Evolutionary conservation across 2,329 filamentous ascomycete species (phyloP).

Genomic region (Furcasterigmium sp.): DNA sequence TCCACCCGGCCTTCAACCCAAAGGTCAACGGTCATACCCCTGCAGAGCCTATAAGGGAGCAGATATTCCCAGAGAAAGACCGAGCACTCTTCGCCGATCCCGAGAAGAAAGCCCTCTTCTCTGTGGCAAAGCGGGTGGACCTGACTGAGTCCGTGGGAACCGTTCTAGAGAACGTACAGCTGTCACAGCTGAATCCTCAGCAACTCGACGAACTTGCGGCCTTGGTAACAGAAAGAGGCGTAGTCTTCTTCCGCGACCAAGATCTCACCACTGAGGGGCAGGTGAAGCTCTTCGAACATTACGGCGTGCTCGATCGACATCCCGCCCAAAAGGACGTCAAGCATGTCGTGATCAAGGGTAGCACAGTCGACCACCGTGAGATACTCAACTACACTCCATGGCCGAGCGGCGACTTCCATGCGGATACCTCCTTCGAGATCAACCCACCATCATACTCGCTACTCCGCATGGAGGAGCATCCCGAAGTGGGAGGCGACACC

Average conservation of each 20-base stretch:
- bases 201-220: slow-evolving; percentile 47
- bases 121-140: slow-evolving; percentile 29
- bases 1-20: slow-evolving; percentile 41
- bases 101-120: slow-evolving; percentile 34
- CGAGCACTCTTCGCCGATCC: slow-evolving; percentile 37
- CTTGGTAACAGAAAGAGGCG: slow-evolving; percentile 38
- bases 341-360: slow-evolving; percentile 39
- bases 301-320: slow-evolving; percentile 41
- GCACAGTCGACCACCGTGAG: slow-evolving; percentile 37
- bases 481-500: slow-evolving; percentile 39
- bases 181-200: slow-evolving; percentile 34
- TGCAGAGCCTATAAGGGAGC: slow-evolving; percentile 27
- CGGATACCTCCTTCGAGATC: slow-evolving; percentile 45
- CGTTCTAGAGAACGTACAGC: slow-evolving; percentile 31
- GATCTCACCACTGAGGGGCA: slow-evolving; percentile 37
- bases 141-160: slow-evolving; percentile 39
- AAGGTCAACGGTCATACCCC: slow-evolving; percentile 36
- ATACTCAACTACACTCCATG: slow-evolving; percentile 40
- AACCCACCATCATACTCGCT: slow-evolving; percentile 46
- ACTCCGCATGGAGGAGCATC: slow-evolving; percentile 45
- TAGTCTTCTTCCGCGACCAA: slow-evolving; percentile 43
- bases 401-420: slow-evolving; percentile 39
- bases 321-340: slow-evolving; percentile 36
- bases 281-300: slow-evolving; percentile 40
- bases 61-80: slow-evolving; percentile 24